Conservation (phyloP, 371 early-diverging fungal genomes). For the Cokeromyces recurvatus region DNA sequence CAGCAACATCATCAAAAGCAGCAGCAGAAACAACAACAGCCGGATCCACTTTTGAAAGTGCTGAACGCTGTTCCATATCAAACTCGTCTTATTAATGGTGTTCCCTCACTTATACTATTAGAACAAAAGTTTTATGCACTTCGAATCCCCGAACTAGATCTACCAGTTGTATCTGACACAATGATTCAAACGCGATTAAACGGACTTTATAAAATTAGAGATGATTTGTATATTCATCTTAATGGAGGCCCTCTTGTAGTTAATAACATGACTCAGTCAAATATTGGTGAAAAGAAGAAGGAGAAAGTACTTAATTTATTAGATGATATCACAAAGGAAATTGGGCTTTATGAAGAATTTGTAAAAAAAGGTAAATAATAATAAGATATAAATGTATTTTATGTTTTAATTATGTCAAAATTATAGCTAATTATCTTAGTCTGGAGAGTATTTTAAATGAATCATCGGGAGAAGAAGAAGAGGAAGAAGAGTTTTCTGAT, state of each 20-base stretch:
- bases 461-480: conserved; percentile 35
- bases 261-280: conserved; percentile 17
- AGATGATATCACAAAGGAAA: conserved; percentile 60
- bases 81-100: conserved; percentile 53
- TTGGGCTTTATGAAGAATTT: conserved; percentile 75
- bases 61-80: conserved; percentile 40
- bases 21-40: too few relatives aligned
- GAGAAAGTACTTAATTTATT: conserved; percentile 48
- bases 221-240: conserved; percentile 56
- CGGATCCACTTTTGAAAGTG: conserved; percentile 33
- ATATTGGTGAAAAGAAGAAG: conserved; percentile 42
- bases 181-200: conserved; percentile 57
- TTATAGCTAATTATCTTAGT: conserved; percentile 45
- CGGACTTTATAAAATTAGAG: conserved; percentile 55
- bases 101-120: conserved; percentile 46
- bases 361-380: conserved; percentile 57
- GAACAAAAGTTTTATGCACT: conserved; percentile 58
- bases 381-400: too few relatives aligned
- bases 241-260: conserved; percentile 47
- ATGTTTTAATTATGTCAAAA: not conserved
- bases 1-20: too few relatives aligned
- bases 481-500: conserved; percentile 17
- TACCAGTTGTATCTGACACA: conserved; percentile 58
- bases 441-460: conserved; percentile 54
- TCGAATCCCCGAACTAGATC: conserved; percentile 61